phyloP scores from a whole-genome alignment of 129 eudicot genomes.

The Scalesia atractyloides region DNA sequence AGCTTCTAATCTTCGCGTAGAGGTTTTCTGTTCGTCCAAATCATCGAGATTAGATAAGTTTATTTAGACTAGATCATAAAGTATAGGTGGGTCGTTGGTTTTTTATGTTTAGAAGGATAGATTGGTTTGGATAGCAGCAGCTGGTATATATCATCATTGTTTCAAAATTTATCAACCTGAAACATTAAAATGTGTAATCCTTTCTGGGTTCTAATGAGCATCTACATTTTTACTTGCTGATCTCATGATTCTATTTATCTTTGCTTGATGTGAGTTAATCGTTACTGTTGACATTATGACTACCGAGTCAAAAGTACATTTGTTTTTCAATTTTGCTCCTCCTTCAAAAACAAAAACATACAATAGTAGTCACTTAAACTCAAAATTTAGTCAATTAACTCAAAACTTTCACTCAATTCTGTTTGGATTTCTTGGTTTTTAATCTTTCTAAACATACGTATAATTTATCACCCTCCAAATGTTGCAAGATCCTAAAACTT shows the following conservation, averaged over 20 bases:
- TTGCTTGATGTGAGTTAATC: not conserved
- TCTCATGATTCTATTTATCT: not conserved
- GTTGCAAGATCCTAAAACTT: too few relatives aligned
- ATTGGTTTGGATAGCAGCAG: slow-evolving; percentile 1
- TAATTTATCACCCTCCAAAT: too few relatives aligned
- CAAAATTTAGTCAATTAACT: too few relatives aligned
- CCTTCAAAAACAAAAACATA: too few relatives aligned
- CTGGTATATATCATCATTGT: slow-evolving; percentile 3
- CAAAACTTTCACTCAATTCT: too few relatives aligned
- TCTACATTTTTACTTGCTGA: not conserved
- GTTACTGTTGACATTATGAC: too few relatives aligned
- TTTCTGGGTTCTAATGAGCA: too few relatives aligned
- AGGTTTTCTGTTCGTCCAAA: slow-evolving; percentile 65
- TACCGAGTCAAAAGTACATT: too few relatives aligned
- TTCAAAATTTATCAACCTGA: not conserved
- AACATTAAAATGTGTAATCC: not conserved
- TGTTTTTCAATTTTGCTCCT: too few relatives aligned
- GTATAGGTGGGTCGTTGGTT: slow-evolving; percentile 39
- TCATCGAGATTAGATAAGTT: slow-evolving; percentile 73
- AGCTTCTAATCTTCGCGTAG: slow-evolving; percentile 48
- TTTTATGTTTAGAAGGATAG: not conserved
- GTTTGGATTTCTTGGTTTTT: too few relatives aligned
- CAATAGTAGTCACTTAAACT: too few relatives aligned
- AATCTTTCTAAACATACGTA: too few relatives aligned
- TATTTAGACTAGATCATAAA: slow-evolving; percentile 45